Evolutionary conservation across 352 stramenopile genomes (phyloP), one percentile per base, ranked within the genome.

Genomic region (Halophytophthora batemanensis): DNA sequence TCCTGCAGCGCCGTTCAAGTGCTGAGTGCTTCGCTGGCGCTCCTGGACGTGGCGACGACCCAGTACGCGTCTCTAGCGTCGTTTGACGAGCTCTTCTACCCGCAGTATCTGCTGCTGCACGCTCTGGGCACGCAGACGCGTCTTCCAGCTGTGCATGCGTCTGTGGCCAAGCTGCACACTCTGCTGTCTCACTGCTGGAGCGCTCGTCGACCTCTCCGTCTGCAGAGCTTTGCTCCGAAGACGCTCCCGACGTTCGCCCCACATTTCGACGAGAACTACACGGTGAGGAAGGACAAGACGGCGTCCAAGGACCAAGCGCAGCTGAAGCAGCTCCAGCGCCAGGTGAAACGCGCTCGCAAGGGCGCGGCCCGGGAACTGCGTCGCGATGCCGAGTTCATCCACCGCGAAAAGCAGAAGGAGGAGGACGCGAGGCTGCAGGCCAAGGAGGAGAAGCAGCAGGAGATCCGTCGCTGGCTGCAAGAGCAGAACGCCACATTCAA

Each of bases 401-500:
- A 97, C 52, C 89, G 83, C 41, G 90, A 97, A 65, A 88, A 96
- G 67, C 75, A 96, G 42, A 69, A 90, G 46, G 95, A 98, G 49
- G 87, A 97, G 56, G 61, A 84, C 21, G 45, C 46, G 59, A 77
- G 79, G 54, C 56, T 83, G 57, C 82, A 63, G 17, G 75, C 62
- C 68, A 97, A 90, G 80, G 77, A 67, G 62, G 91, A 90, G 35
- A 96, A 97, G 59, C 89, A 97, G 56, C 77, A 96, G 60, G 96
- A 98, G 77, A 98, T 98, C 66, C 96, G 90, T 62, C 70, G 73
- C 45, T 99, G 94, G 95, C 70, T 99, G 59, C 93, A 98, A 63
- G 72, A 96, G 46, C 94, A 99, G 61, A 96, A 98, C 65, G 95
- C 94, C 4, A 98, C 94, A 56, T 98, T 99, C 75, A 98, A 98